Evolutionary conservation across 2,329 filamentous ascomycete species (phyloP).

Genomic region (Penicillium sp.): DNA sequence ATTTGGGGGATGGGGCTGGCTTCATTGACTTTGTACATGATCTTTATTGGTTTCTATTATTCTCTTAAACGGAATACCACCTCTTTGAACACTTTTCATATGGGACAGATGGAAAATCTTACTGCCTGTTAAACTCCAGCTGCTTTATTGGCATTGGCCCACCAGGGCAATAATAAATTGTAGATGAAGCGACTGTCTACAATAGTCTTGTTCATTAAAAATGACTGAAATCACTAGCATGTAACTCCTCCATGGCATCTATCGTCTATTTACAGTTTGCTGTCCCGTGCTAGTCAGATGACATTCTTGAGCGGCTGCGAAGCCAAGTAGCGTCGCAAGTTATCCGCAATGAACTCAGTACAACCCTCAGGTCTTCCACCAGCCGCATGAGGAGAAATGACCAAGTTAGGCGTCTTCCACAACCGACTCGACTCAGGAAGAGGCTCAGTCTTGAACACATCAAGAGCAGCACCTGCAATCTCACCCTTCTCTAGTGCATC

Average conservation of each 20-base stretch:
- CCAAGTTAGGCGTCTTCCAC: conserved; percentile 22
- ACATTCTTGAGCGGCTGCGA: conserved; percentile 61
- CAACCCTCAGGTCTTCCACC: conserved; percentile 56
- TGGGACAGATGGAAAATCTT: too few species aligned
- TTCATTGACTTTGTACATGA: conserved; percentile 14
- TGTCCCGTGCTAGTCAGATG: conserved; percentile 30
- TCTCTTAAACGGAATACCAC: not conserved
- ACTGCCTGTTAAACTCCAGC: too few species aligned
- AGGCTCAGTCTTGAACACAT: conserved; percentile 24
- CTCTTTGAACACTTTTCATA: not conserved
- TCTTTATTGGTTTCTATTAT: not conserved
- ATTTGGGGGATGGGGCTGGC: not conserved
- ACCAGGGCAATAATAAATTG: too few species aligned
- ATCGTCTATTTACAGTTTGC: conserved; percentile 5
- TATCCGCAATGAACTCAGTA: conserved; percentile 61
- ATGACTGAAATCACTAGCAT: not conserved
- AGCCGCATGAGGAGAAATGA: conserved; percentile 24
- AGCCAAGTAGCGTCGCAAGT: conserved; percentile 60
- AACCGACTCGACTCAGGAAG: conserved; percentile 20
- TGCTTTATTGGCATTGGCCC: too few species aligned
- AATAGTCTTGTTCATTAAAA: not conserved
- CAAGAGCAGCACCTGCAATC: conserved; percentile 21
- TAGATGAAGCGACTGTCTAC: too few species aligned
- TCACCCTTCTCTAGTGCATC: conserved; percentile 21
- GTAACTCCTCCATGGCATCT: not conserved